Evolutionary conservation across 371 early-diverging fungal genomes (phyloP), one percentile per base, ranked within the genome.

Genomic region (Coemansia sp.): DNA sequence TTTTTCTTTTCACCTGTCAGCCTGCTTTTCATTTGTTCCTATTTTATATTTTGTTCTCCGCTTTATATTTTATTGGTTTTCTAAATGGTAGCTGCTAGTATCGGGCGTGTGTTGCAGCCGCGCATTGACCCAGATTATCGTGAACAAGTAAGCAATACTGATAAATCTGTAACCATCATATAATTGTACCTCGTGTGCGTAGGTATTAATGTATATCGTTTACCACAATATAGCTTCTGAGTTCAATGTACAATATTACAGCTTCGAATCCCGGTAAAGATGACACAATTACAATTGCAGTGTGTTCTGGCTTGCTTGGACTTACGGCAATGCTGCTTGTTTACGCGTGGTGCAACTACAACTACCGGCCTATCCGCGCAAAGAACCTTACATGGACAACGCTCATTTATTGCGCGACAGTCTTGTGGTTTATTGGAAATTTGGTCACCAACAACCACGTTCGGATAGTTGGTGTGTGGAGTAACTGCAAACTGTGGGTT

Each of bases 401-500:
- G 16, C 51, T 62, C 2, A 70, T 74, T 10, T 70, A 74, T 42
- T 45, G 67, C 1, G 16, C 72, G 7, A 71, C 71, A 5, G 58
- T 76, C 18, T 72, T 76, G 24, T 76, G 76, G 76, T 76, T 76
- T n/a, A 10, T 71, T 4, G 76, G 76, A n/a, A 45, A 76, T 45
- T 21, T 70, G 22, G 52, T 58, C 4, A 18, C 70, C 7, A 74
- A 74, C 63, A 64, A 64, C 3, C 75, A 63, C 22, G 70, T 74
- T 27, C 54, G 40, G 5, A 64, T 69, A 0, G 54, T 39, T 2
- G 75, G 71, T 1, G 57, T 3, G 13, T 74, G 66, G 63, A 42
- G 57, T 5, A 40, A 66, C 39, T 74, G 75, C 66, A 74, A 74
- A n/a, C 27, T 69, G 55, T 70, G 71, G 71, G 26, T 70, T 45